Evolutionary conservation across 148 eudicot genomes (phyloP), one percentile per base, ranked within the genome.

Genomic region (Vaccinium corymbosum): DNA sequence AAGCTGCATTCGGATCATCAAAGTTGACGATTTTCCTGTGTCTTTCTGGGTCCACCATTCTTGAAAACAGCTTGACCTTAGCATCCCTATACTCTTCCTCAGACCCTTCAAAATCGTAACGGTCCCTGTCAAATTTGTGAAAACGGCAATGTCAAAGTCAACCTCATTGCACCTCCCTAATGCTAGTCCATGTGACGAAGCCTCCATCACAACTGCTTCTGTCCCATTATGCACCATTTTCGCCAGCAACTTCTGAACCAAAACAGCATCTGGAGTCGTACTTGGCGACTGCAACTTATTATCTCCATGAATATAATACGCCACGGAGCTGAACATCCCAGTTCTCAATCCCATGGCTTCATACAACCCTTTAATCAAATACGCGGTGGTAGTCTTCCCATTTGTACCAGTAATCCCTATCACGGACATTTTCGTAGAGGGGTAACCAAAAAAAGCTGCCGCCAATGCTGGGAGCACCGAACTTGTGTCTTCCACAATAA

Each of bases 271-370:
- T 1, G 92, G 90, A 42, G 88, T 87, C 6, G 76, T 89, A 19
- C 85, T 84, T 49, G 92, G 89, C 1, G 90, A 82, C 13, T 97
- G 98, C 92, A 97, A 87, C 83, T 89, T 93, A 85, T 92, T 95
- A 84, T 95, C 95, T 73, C 99, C 99, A 80, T 95, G 95, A 59
- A 97, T 85, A 87, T 90, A 97, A 79, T 93, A 85, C 0, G 88
- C 98, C n/a, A 97, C 99, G 0, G 95, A 90, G 85, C 94, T 95
- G 88, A 97, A 85, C 94, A 97, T 85, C 81, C 99, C 99, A 3
- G 98, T 95, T 78, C 98, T 93, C 90, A 97, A 90, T 71, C 99
- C 99, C 99, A 95, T 95, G 0, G 98, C 98, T 73, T 93, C 99
- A 82, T 97, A 97, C 93, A 97, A 86, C n/a, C 91, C 90, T 88